Percentiles rank a stretch among this genome's conserved stretches.
These are phyloP conservation scores for Spathaspora sp. DNA, from an alignment of 805 yeast species.

Conservation along the genomic window DNA sequence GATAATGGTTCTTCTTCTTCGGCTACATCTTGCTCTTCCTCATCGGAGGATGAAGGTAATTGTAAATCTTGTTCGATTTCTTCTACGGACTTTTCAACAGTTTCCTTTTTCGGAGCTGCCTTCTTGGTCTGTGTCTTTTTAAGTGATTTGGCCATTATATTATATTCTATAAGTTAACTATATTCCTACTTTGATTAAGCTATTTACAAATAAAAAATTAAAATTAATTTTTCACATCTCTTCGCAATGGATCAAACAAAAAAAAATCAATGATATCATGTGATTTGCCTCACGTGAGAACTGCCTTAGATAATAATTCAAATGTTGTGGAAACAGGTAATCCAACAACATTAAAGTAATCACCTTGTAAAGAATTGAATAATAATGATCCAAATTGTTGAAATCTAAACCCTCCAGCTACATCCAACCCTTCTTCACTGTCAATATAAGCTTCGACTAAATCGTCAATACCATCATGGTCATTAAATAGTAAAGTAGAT, in stretches of 20 bases:
- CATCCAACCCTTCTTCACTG: constrained; percentile 70
- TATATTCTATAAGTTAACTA: not conserved
- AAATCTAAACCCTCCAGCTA: constrained; percentile 90
- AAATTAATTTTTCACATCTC: not conserved
- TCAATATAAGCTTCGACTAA: constrained; percentile 59
- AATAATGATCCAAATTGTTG: constrained; percentile 72
- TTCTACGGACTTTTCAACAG: constrained; percentile 15
- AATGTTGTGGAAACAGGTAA: constrained; percentile 66
- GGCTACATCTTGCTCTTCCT: constrained; percentile 12
- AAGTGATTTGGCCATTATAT: not conserved
- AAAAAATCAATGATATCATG: not conserved
- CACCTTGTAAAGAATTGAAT: constrained; percentile 67
- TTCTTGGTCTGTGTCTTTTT: not conserved
- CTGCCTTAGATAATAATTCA: constrained; percentile 31
- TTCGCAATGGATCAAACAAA: not conserved
- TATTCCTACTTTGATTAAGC: not conserved
- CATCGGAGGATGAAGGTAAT: constrained; percentile 12
- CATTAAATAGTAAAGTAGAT: not conserved
- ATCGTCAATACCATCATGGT: not conserved
- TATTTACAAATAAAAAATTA: not conserved
- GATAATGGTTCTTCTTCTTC: constrained; percentile 17
- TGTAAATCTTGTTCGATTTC: constrained; percentile 19
- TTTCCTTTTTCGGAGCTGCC: constrained; percentile 1
- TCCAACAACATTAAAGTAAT: constrained; percentile 84
- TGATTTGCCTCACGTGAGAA: not conserved